Evolutionary conservation across 2,329 filamentous ascomycete species (phyloP).

Genomic region (Sarocladium kiliense): DNA sequence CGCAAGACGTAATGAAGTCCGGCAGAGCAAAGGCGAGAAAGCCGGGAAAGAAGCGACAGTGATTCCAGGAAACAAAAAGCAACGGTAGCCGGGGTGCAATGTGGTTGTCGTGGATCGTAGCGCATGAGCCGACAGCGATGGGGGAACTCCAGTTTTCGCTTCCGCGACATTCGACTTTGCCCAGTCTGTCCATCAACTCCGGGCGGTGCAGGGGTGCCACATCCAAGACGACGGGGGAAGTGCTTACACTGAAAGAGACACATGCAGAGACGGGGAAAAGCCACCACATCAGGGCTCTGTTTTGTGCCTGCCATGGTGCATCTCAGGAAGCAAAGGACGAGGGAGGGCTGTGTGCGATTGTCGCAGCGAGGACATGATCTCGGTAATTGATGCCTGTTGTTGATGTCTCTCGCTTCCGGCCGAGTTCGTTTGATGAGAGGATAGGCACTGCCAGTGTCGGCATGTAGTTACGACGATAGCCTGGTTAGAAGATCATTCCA

Average conservation of each 20-base stretch:
- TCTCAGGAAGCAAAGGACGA: neutral
- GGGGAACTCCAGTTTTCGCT: constrained; percentile 1
- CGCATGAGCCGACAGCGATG: constrained; percentile 1
- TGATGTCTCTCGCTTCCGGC: constrained; percentile 6
- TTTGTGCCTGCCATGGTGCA: neutral
- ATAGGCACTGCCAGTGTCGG: neutral
- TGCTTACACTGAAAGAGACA: neutral
- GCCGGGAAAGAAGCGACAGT: neutral
- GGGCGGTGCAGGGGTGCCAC: neutral
- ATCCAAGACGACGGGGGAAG: neutral
- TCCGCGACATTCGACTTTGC: constrained; percentile 7
- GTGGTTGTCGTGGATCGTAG: neutral
- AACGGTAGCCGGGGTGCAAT: neutral
- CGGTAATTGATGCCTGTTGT: constrained; percentile 5
- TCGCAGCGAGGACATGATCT: neutral
- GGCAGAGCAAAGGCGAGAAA: neutral
- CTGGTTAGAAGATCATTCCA: neutral
- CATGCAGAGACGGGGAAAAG: neutral
- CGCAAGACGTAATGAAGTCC: constrained; percentile 6
- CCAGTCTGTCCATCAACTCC: constrained; percentile 10
- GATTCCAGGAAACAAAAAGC: neutral
- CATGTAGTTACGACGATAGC: neutral
- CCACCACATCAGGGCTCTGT: neutral
- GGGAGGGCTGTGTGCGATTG: neutral
- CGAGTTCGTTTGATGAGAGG: neutral